These are phyloP conservation scores for Cyanodermella asteris DNA, from an alignment of 2,329 filamentous ascomycete genomes.

Conservation along the genomic window DNA sequence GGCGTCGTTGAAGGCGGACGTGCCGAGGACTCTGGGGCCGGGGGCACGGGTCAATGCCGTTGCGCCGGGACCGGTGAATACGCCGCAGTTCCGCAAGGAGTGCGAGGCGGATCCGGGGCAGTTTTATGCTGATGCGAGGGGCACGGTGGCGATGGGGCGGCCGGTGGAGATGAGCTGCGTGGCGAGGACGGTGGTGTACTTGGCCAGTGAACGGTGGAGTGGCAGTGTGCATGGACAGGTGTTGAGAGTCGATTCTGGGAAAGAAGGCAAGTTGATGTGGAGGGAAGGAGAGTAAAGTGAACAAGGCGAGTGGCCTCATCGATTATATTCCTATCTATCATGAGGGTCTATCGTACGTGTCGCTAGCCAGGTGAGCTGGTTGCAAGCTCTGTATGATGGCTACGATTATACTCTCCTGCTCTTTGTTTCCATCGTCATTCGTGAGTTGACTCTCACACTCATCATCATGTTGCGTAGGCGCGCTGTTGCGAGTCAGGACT, in stretches of 20 bases:
- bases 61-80: slow-evolving; percentile 25
- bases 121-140: slow-evolving; percentile 18
- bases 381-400: too few species aligned
- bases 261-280: slow-evolving; percentile 22
- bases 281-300: slow-evolving; percentile 7
- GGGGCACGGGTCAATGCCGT: slow-evolving; percentile 24
- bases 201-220: slow-evolving; percentile 25
- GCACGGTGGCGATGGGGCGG: slow-evolving; percentile 15
- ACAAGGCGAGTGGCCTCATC: too few species aligned
- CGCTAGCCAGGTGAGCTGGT: too few species aligned
- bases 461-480: too few species aligned
- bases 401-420: too few species aligned
- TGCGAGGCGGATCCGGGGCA: slow-evolving; percentile 18
- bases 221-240: slow-evolving; percentile 23
- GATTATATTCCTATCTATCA: too few species aligned
- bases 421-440: too few species aligned
- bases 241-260: slow-evolving; percentile 24
- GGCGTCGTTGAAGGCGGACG: slow-evolving; percentile 20
- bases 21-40: slow-evolving; percentile 15
- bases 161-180: slow-evolving; percentile 19
- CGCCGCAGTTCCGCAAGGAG: slow-evolving; percentile 20
- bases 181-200: slow-evolving; percentile 21
- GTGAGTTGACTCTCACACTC: too few species aligned
- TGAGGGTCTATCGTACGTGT: too few species aligned
- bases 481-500: too few species aligned